Percentiles rank a stretch among this genome's conserved stretches.
These are phyloP conservation scores for Fusarium aywerte DNA, from an alignment of 2,329 filamentous ascomycete species.

Conservation along the genomic window DNA sequence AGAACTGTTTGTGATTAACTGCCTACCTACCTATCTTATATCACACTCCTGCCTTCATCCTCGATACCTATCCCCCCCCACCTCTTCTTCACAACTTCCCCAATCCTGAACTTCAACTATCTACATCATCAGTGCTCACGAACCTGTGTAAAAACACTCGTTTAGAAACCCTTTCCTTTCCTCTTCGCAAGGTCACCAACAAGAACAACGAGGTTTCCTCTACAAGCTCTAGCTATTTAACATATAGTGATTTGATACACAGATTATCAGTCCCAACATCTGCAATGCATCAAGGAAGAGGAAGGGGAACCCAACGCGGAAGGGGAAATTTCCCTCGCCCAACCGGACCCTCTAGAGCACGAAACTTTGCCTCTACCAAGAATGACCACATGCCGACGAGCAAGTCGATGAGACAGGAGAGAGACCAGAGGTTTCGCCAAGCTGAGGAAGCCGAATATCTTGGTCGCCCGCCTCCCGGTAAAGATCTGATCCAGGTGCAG, in stretches of 20 bases:
- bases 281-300: constrained; percentile 13
- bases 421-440: constrained; percentile 29
- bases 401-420: constrained; percentile 39
- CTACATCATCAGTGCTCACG: not conserved
- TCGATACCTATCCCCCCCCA: not conserved
- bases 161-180: not conserved
- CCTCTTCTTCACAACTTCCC: not conserved
- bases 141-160: not conserved
- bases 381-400: constrained; percentile 27
- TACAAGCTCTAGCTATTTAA: not conserved
- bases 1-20: not conserved
- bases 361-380: constrained; percentile 13
- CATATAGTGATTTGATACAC: not conserved
- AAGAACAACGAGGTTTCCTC: not conserved
- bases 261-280: not conserved
- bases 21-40: not conserved
- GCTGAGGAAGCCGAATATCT: constrained; percentile 40
- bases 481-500: constrained; percentile 43
- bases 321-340: not conserved
- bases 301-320: not conserved
- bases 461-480: constrained; percentile 39
- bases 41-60: not conserved
- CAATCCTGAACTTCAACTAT: not conserved
- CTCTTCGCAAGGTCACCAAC: not conserved
- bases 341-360: not conserved